Conservation (phyloP, 176 grass and related monocot species). For the Bonia amplexicaulis region DNA sequence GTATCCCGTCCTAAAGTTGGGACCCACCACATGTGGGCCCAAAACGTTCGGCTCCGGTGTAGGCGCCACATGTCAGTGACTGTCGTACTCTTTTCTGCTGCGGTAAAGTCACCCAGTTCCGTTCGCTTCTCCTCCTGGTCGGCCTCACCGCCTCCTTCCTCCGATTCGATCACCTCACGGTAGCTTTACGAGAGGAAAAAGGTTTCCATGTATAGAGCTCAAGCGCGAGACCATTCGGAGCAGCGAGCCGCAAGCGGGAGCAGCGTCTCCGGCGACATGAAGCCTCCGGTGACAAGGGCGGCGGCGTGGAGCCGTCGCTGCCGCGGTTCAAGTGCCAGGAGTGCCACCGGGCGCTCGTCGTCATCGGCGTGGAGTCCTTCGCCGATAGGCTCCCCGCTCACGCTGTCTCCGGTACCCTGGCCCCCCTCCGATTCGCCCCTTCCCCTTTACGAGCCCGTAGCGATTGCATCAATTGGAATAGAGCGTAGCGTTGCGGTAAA, state of each 20-base stretch:
- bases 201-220: neutral
- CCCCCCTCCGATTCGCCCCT: conserved; percentile 20
- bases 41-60: too few species aligned
- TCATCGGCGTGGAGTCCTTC: conserved; percentile 69
- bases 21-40: neutral
- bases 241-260: neutral
- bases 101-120: neutral
- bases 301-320: conserved; percentile 38
- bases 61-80: neutral
- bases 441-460: neutral
- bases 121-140: neutral
- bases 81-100: neutral
- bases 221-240: neutral
- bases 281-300: conserved; percentile 39
- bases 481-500: neutral
- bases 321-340: conserved; percentile 72
- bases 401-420: conserved; percentile 28
- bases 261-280: conserved; percentile 25
- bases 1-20: too few species aligned
- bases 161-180: neutral
- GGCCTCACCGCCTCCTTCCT: neutral
- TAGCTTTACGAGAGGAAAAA: neutral
- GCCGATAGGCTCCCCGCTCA: conserved; percentile 51
- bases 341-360: conserved; percentile 56
- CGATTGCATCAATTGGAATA: neutral